A percentile compares a stretch with the other conserved stretches of the same genome.
phyloP scores from a whole-genome alignment of 345 rosid species.

The Populus simonii region DNA sequence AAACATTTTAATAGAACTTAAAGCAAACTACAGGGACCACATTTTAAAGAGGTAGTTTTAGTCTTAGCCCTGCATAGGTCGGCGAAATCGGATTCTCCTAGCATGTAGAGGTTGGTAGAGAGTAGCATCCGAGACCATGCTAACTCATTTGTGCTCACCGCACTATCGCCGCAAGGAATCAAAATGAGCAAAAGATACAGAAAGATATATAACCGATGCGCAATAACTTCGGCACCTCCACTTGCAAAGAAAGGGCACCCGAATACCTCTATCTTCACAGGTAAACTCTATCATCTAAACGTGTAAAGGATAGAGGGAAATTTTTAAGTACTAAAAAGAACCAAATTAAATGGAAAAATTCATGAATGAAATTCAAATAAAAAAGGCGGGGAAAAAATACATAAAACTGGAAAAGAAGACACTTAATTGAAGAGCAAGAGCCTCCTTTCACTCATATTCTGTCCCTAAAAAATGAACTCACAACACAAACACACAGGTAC shows the following conservation, averaged over 20 bases:
- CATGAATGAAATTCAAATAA: neutral
- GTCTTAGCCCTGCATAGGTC: slow-evolving; percentile 11
- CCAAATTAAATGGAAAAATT: neutral
- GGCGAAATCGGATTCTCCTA: neutral
- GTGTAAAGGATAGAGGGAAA: neutral
- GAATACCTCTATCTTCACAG: too few species aligned
- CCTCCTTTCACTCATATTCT: neutral
- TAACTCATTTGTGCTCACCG: neutral
- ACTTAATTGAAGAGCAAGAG: slow-evolving; percentile 2
- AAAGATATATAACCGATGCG: neutral
- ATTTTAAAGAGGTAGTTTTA: neutral
- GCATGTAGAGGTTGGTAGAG: neutral
- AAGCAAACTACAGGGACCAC: slow-evolving; percentile 20
- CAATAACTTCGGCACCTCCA: neutral
- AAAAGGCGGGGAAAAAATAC: too few species aligned
- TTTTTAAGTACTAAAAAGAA: neutral
- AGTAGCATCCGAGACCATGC: neutral
- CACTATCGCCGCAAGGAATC: neutral
- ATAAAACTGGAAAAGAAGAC: neutral
- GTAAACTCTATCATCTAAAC: neutral
- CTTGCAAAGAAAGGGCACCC: neutral
- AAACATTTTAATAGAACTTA: neutral
- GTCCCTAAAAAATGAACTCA: slow-evolving; percentile 9
- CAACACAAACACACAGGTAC: neutral
- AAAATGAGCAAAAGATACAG: neutral